A percentile compares a stretch with the other conserved stretches of the same genome.
Evolutionary conservation across 1,284 basidiomycete genomes (phyloP).

Genomic region (Tremellales sp.): DNA sequence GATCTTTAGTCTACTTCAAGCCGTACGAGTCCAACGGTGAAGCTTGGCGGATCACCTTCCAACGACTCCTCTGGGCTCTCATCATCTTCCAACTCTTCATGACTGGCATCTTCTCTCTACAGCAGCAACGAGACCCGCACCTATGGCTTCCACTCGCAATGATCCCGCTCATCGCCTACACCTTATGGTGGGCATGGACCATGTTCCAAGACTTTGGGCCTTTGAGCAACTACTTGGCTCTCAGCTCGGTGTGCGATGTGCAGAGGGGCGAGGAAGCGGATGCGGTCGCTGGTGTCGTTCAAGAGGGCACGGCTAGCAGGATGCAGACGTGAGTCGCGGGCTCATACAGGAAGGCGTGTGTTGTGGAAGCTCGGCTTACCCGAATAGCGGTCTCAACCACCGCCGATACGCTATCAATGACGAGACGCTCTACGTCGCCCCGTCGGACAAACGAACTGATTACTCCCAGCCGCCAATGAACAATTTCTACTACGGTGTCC

Average conservation of each 20-base stretch:
- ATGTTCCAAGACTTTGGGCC: slow-evolving; percentile 67
- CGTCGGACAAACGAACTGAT: slow-evolving; percentile 82
- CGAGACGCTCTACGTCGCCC: slow-evolving; percentile 89
- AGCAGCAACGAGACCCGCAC: slow-evolving; percentile 43
- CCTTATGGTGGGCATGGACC: slow-evolving; percentile 74
- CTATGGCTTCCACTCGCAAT: slow-evolving; percentile 72
- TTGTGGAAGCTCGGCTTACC: not conserved
- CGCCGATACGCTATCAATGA: slow-evolving; percentile 85
- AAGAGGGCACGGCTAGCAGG: slow-evolving; percentile 73
- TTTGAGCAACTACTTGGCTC: slow-evolving; percentile 68
- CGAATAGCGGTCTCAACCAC: slow-evolving; percentile 70
- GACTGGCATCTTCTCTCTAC: slow-evolving; percentile 85
- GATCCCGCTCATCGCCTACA: slow-evolving; percentile 70
- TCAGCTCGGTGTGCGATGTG: slow-evolving; percentile 83
- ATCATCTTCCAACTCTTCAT: slow-evolving; percentile 84
- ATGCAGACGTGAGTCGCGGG: slow-evolving; percentile 64
- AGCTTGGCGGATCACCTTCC: slow-evolving; percentile 82
- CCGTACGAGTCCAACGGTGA: slow-evolving; percentile 50
- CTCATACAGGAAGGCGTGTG: not conserved
- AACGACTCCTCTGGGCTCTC: slow-evolving; percentile 80
- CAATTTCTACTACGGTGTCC: slow-evolving; percentile 81
- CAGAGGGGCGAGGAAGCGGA: slow-evolving; percentile 75
- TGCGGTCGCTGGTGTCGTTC: slow-evolving; percentile 65
- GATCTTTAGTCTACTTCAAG: slow-evolving; percentile 45
- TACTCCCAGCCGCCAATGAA: slow-evolving; percentile 94